phyloP scores from a whole-genome alignment of 1,284 basidiomycete genomes.

The Cutaneotrichosporon spelunceum region DNA sequence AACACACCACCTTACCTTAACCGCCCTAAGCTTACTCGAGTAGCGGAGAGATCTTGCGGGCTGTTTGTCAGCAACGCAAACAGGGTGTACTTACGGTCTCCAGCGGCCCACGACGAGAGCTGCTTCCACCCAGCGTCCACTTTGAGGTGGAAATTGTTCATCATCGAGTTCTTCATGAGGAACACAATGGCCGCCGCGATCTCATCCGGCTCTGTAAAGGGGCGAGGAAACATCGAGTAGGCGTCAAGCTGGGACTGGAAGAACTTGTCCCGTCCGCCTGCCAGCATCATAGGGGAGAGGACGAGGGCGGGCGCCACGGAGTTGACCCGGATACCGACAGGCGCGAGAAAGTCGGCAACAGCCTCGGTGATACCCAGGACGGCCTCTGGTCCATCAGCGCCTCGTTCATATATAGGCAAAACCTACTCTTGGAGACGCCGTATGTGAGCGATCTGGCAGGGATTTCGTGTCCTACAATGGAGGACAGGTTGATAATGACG shows the following conservation, averaged over 20 bases:
- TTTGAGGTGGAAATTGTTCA: too few relatives aligned
- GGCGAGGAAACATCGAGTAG: conserved; percentile 28
- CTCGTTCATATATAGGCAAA: too few relatives aligned
- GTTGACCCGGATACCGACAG: conserved; percentile 28
- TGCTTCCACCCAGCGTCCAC: too few relatives aligned
- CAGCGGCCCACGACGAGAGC: too few relatives aligned
- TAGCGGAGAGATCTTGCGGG: too few relatives aligned
- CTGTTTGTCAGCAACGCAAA: too few relatives aligned
- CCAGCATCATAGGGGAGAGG: conserved; percentile 19
- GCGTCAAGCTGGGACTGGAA: conserved; percentile 20
- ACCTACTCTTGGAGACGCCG: conserved; percentile 25
- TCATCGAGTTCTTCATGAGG: too few relatives aligned
- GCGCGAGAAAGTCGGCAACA: conserved; percentile 18
- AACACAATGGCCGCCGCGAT: too few relatives aligned
- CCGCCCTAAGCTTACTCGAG: too few relatives aligned
- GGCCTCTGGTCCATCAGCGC: background rate
- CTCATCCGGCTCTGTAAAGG: conserved; percentile 19
- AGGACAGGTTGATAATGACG: conserved; percentile 29
- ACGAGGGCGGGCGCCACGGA: conserved; percentile 27
- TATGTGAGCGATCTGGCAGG: conserved; percentile 24
- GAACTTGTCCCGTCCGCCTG: conserved; percentile 15
- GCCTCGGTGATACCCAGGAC: conserved; percentile 11
- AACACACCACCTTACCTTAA: too few relatives aligned
- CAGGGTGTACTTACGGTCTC: too few relatives aligned
- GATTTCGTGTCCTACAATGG: conserved; percentile 20